These are phyloP conservation scores for Papiliotrema laurentii DNA, from an alignment of 1,284 basidiomycete genomes.

Conservation along the genomic window DNA sequence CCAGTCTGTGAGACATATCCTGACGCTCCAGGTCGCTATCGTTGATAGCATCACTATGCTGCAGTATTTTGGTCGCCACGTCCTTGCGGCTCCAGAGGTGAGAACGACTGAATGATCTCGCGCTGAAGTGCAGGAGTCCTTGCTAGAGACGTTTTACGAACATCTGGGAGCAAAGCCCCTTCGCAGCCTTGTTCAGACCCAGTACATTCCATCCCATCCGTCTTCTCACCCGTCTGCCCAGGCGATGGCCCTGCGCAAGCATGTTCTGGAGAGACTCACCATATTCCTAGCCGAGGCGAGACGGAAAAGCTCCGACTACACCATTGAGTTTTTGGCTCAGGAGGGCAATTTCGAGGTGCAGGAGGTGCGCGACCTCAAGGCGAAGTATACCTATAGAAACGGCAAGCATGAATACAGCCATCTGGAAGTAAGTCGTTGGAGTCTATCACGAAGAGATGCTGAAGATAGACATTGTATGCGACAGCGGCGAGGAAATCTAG, in stretches of 20 bases:
- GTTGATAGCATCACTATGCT: conserved; percentile 75
- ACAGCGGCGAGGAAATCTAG: conserved; percentile 56
- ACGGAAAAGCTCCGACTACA: conserved; percentile 60
- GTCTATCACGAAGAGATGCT: neutral
- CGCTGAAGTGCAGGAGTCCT: conserved; percentile 26
- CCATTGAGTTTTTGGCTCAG: conserved; percentile 68
- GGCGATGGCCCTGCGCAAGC: conserved; percentile 31
- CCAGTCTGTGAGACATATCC: neutral
- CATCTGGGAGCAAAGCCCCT: conserved; percentile 60
- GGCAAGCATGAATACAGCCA: conserved; percentile 32
- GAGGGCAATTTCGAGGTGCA: conserved; percentile 60
- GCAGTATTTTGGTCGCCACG: conserved; percentile 67
- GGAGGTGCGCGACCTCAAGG: conserved; percentile 52
- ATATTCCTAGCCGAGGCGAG: conserved; percentile 88
- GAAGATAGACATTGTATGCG: conserved; percentile 60
- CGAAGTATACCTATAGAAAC: conserved; percentile 34
- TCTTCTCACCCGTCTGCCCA: conserved; percentile 18
- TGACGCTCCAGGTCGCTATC: conserved; percentile 58
- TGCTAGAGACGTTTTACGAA: conserved; percentile 46
- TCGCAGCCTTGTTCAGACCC: conserved; percentile 67
- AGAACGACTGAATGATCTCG: conserved; percentile 35
- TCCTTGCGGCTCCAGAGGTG: conserved; percentile 90
- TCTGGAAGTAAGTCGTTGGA: conserved; percentile 29
- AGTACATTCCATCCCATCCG: conserved; percentile 53
- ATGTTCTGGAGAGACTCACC: conserved; percentile 82